These are phyloP conservation scores for Sporothrix inflata DNA, from an alignment of 2,329 filamentous ascomycete species.

Conservation along the genomic window DNA sequence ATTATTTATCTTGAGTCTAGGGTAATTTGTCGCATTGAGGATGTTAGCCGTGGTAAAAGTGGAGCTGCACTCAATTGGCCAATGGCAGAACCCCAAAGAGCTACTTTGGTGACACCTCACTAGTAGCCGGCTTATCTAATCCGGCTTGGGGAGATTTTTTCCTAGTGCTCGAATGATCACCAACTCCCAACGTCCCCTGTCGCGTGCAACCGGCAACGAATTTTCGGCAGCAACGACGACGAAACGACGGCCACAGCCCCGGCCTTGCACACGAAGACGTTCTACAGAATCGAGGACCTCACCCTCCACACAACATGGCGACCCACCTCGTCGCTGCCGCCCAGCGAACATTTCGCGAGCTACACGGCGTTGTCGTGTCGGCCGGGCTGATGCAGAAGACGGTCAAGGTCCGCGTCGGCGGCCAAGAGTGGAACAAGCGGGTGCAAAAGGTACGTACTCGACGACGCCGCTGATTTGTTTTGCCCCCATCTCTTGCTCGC, in stretches of 20 bases:
- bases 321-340: conserved; percentile 42
- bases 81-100: background rate
- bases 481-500: background rate
- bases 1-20: background rate
- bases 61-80: background rate
- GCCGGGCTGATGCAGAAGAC: conserved; percentile 78
- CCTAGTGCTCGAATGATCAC: background rate
- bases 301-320: conserved; percentile 43
- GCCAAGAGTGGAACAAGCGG: conserved; percentile 70
- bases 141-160: conserved; percentile 14
- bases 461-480: background rate
- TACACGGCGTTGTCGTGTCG: conserved; percentile 74
- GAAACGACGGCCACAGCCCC: background rate
- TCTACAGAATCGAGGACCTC: background rate
- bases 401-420: conserved; percentile 75
- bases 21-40: background rate
- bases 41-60: background rate
- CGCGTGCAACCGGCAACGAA: background rate
- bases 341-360: conserved; percentile 52
- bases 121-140: conserved; percentile 19
- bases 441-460: conserved; percentile 67
- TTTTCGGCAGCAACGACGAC: background rate
- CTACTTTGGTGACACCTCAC: background rate
- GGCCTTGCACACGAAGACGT: background rate
- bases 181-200: background rate